Percentiles rank a stretch among this genome's conserved stretches.
Conservation (phyloP, 2,329 filamentous ascomycete species). For the Magnaporthiopsis incrustans region DNA sequence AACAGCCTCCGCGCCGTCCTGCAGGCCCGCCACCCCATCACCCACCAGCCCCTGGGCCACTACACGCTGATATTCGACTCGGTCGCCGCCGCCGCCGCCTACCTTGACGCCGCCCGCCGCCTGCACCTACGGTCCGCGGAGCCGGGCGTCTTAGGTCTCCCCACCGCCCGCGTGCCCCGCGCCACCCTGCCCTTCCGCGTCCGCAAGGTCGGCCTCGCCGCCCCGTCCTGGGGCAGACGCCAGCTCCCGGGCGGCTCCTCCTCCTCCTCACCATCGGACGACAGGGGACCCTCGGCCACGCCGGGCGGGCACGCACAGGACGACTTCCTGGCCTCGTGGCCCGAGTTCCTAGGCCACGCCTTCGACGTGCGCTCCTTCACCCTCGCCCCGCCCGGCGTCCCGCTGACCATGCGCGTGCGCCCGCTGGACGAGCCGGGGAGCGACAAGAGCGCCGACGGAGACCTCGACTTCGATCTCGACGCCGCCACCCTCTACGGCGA, state of each 20-base stretch:
- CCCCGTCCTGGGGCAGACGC: conserved; percentile 24
- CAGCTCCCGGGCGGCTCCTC: conserved; percentile 21
- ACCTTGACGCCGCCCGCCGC: conserved; percentile 45
- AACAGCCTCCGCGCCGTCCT: conserved; percentile 37
- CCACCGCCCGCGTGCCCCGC: conserved; percentile 25
- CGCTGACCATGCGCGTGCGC: conserved; percentile 12
- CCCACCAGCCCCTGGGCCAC: conserved; percentile 52
- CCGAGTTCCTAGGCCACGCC: not conserved
- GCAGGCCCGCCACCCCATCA: conserved; percentile 55
- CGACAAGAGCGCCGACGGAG: conserved; percentile 11
- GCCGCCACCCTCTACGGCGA: not conserved
- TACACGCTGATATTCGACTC: conserved; percentile 65
- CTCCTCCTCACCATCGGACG: too few relatives aligned
- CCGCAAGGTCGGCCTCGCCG: conserved; percentile 16
- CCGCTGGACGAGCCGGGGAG: conserved; percentile 10
- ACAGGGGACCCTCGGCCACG: not conserved
- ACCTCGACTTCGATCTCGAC: not conserved
- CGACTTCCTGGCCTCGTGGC: not conserved
- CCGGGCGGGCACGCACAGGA: not conserved
- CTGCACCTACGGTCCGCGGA: conserved; percentile 29
- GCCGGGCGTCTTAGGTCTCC: conserved; percentile 12
- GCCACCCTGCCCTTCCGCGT: conserved; percentile 21
- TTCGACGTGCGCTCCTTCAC: conserved; percentile 41
- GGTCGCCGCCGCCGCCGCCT: conserved; percentile 49
- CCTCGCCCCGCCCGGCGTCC: conserved; percentile 33